phyloP scores from a whole-genome alignment of 2,329 filamentous ascomycete genomes.

The Ascocoryne sarcoides region DNA sequence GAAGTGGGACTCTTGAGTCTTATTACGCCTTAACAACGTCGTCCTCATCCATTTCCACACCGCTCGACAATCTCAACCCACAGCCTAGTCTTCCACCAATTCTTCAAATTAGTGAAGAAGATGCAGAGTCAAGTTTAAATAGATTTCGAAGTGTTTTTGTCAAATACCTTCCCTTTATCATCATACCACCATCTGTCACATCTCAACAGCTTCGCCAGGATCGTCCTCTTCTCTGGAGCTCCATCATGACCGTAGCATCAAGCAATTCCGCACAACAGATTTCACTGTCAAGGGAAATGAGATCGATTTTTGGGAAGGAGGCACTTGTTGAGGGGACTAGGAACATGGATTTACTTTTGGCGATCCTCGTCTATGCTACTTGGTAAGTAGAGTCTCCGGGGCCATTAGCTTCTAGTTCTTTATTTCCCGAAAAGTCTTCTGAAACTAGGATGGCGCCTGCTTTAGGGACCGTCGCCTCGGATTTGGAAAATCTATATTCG shows the following conservation, averaged over 20 bases:
- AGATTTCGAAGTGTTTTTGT: slow-evolving; percentile 5
- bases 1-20: not conserved
- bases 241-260: slow-evolving; percentile 7
- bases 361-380: slow-evolving; percentile 6
- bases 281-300: slow-evolving; percentile 3
- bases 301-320: slow-evolving; percentile 2
- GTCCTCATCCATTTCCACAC: not conserved
- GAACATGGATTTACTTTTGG: slow-evolving; percentile 8
- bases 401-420: not conserved
- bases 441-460: not conserved
- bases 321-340: slow-evolving; percentile 6
- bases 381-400: not conserved
- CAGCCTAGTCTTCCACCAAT: not conserved
- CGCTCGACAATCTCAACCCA: too few relatives aligned
- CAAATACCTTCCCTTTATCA: slow-evolving; percentile 6
- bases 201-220: slow-evolving; percentile 7
- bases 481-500: slow-evolving; percentile 5
- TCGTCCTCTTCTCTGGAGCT: slow-evolving; percentile 6
- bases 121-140: slow-evolving; percentile 3
- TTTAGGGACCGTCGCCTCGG: slow-evolving; percentile 3
- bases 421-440: not conserved
- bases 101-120: slow-evolving; percentile 1
- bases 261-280: slow-evolving; percentile 4
- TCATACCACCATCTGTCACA: slow-evolving; percentile 4
- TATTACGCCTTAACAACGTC: not conserved